Evolutionary conservation across 805 yeast species (phyloP).

Genomic region (Candida wancherniae): DNA sequence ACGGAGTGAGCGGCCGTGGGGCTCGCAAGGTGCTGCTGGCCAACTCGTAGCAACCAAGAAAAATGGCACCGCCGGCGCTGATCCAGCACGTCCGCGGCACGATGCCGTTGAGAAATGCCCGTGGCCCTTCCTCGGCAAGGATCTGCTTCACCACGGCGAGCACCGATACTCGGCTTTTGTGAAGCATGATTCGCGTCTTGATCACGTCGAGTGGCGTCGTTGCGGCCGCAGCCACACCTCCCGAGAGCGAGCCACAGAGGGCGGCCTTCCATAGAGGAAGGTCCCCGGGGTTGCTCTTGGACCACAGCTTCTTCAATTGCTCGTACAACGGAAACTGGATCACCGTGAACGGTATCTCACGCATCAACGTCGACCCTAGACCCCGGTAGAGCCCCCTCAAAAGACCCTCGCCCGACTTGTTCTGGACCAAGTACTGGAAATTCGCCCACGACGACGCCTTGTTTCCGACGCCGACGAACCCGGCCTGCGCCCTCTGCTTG

Average conservation of each 20-base stretch:
- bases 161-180: slow-evolving; percentile 45
- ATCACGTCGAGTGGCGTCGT: slow-evolving; percentile 80
- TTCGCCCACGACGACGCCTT: slow-evolving; percentile 63
- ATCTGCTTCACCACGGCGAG: slow-evolving; percentile 47
- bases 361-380: slow-evolving; percentile 84
- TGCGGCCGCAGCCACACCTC: slow-evolving; percentile 74
- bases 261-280: slow-evolving; percentile 75
- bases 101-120: slow-evolving; percentile 73
- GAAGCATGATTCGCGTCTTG: slow-evolving; percentile 83
- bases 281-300: slow-evolving; percentile 33
- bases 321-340: slow-evolving; percentile 96
- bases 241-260: slow-evolving; percentile 75
- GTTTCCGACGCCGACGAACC: slow-evolving; percentile 28
- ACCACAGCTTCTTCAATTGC: slow-evolving; percentile 60
- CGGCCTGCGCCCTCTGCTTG: slow-evolving; percentile 84
- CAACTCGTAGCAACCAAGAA: slow-evolving; percentile 88
- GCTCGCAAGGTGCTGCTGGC: slow-evolving; percentile 35
- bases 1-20: too few species aligned
- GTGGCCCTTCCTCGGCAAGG: slow-evolving; percentile 65
- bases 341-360: slow-evolving; percentile 95
- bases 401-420: slow-evolving; percentile 73
- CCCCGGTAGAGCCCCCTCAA: slow-evolving; percentile 84
- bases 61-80: slow-evolving; percentile 96
- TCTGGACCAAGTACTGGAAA: slow-evolving; percentile 54
- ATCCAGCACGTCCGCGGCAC: slow-evolving; percentile 98